Evolutionary conservation across 305 asterid species (phyloP).

Genomic region (Solanum aculeatissimum): DNA sequence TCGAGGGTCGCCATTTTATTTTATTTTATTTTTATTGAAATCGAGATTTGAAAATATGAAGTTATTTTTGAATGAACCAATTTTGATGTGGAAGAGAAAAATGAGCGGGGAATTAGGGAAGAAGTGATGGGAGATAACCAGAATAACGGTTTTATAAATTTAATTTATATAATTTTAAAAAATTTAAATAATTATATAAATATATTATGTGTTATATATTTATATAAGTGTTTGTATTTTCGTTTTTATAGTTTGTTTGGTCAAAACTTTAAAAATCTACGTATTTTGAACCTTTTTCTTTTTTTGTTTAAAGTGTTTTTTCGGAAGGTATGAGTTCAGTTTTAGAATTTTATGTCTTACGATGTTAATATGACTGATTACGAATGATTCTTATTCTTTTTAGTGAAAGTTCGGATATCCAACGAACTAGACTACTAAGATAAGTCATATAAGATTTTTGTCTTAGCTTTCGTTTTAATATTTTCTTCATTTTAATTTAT

Average conservation of each 20-base stretch:
- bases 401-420: too few relatives aligned
- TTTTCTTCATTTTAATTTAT: too few relatives aligned
- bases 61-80: background rate
- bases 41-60: background rate
- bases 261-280: background rate
- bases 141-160: background rate
- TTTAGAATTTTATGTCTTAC: too few relatives aligned
- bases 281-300: background rate
- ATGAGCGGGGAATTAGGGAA: background rate
- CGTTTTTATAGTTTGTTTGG: background rate
- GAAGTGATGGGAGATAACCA: background rate
- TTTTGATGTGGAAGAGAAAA: background rate
- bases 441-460: too few relatives aligned
- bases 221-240: background rate
- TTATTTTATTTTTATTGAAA: background rate
- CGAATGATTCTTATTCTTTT: too few relatives aligned
- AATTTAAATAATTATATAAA: background rate
- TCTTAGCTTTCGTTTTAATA: too few relatives aligned
- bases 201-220: background rate
- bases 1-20: conserved; percentile 77
- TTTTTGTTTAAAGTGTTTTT: too few relatives aligned
- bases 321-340: too few relatives aligned
- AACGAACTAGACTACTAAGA: too few relatives aligned
- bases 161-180: background rate
- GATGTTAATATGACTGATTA: too few relatives aligned